These are phyloP conservation scores for Mucor indicus DNA, from an alignment of 371 early-diverging fungal genomes.

Conservation along the genomic window DNA sequence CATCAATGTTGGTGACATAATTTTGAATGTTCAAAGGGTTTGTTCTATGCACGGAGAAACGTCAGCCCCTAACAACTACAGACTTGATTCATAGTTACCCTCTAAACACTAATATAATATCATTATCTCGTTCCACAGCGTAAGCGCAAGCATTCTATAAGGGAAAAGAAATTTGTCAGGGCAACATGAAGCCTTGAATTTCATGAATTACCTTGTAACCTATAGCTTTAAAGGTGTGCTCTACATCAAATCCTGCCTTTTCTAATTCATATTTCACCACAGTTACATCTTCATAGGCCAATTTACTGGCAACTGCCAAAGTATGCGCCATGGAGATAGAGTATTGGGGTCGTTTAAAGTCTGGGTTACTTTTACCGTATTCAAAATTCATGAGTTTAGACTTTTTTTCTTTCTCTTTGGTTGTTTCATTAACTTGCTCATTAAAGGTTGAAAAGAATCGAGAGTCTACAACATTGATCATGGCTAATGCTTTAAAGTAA, in stretches of 20 bases:
- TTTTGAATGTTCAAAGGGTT: constrained; percentile 62
- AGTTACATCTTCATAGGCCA: constrained; percentile 56
- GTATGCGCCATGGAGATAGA: constrained; percentile 52
- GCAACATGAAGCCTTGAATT: background rate
- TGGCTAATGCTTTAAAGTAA: constrained; percentile 14
- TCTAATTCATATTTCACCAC: constrained; percentile 54
- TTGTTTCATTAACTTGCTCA: background rate
- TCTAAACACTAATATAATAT: constrained; percentile 53
- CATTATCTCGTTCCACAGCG: constrained; percentile 49
- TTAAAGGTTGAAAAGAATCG: constrained; percentile 18
- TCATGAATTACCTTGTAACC: constrained; percentile 44
- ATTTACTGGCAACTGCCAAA: constrained; percentile 48
- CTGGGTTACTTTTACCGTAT: background rate
- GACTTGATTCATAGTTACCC: constrained; percentile 22
- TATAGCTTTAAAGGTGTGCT: constrained; percentile 47
- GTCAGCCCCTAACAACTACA: background rate
- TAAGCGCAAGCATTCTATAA: constrained; percentile 53
- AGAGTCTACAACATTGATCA: constrained; percentile 37
- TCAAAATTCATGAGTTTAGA: background rate
- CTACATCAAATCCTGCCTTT: constrained; percentile 49
- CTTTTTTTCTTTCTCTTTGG: background rate
- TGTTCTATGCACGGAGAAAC: constrained; percentile 23
- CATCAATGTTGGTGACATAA: constrained; percentile 51
- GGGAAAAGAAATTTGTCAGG: background rate
- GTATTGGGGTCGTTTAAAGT: constrained; percentile 28